Conservation (phyloP, 2,329 filamentous ascomycete genomes). For the Aspergillus alliaceus region DNA sequence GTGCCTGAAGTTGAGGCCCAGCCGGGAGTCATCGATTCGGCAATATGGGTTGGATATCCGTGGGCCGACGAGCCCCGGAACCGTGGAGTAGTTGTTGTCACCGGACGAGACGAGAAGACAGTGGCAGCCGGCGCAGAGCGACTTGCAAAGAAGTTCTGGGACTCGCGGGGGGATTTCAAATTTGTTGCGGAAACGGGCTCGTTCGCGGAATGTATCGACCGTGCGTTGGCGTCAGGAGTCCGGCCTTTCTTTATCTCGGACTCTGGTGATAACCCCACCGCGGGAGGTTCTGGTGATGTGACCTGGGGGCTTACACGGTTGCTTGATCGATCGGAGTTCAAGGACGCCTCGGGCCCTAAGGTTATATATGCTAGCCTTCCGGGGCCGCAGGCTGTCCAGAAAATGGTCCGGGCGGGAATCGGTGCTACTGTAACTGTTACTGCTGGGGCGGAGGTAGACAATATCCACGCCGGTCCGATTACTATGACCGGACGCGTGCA, state of each 20-base stretch:
- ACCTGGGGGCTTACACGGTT: constrained; percentile 53
- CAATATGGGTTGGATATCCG: constrained; percentile 58
- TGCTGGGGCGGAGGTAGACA: constrained; percentile 52
- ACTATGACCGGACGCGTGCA: constrained; percentile 54
- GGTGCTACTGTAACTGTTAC: constrained; percentile 52
- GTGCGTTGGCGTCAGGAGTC: constrained; percentile 40
- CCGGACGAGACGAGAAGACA: constrained; percentile 49
- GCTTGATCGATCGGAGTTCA: constrained; percentile 49
- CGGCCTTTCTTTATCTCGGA: constrained; percentile 57
- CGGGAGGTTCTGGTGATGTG: constrained; percentile 55
- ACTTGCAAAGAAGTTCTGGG: constrained; percentile 52
- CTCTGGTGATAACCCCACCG: constrained; percentile 58
- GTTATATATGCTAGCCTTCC: constrained; percentile 58
- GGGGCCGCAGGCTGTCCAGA: constrained; percentile 45
- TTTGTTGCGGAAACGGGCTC: constrained; percentile 55
- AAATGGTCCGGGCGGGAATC: constrained; percentile 47
- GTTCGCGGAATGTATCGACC: constrained; percentile 49
- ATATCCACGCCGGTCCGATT: constrained; percentile 50
- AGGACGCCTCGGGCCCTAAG: constrained; percentile 33
- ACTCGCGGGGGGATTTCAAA: constrained; percentile 47
- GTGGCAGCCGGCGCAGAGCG: constrained; percentile 45
- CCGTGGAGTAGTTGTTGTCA: constrained; percentile 51
- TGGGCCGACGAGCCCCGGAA: constrained; percentile 59
- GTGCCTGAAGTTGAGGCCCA: constrained; percentile 46
- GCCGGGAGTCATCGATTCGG: constrained; percentile 51